Base-by-base conservation (phyloP, 2,329 filamentous ascomycete species). In the Colletotrichum magnum region DNA sequence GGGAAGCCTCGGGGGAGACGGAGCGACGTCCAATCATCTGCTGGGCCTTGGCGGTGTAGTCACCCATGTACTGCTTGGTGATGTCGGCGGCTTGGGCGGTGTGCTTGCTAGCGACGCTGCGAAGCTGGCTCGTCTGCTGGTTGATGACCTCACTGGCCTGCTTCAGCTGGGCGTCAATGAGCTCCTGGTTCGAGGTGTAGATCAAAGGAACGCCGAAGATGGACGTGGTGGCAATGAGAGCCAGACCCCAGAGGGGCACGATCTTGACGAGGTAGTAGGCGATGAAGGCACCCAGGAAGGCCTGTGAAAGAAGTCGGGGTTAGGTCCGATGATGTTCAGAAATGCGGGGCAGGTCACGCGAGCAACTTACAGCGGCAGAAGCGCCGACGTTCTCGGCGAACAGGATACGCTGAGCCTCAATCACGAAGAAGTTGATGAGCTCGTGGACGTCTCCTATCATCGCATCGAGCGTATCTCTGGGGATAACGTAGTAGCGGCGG, bases 351-450 rank as follows among this genome's bases (percentile, higher is more conserved):
- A 41, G 45, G 70, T 61, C 67, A 65, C 60, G 59, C 58, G 58
- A 32, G 60, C 53, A 52, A 63, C 89, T 79, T 84, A 92, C 90
- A 73, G 84, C 85, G 75, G 82, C 80, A 24, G 90, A 92, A 64
- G 84, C 86, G 71, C 82, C 79, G 67, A 92, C 79, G 74, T 92
- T 93, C 85, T 93, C 91, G 51, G 86, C 90, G 73, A 90, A 93
- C 65, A 92, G 76, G 73, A 93, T 88, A 71, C 90, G 87, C 83
- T 93, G 91, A 58, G 86, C 83, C 82, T 93, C 91, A 66, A 93
- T 91, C 70, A 92, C 85, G 74, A 92, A 90, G 79, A 93, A 93
- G 85, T 93, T 93, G 81, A 90, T 79, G 69, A 93, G 85, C 80
- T 92, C 90, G 75, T 92, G 88, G 48, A 90, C 82, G 72, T 92